Conservation (phyloP, 208 protist genomes). For the Trypanosoma boissoni region DNA sequence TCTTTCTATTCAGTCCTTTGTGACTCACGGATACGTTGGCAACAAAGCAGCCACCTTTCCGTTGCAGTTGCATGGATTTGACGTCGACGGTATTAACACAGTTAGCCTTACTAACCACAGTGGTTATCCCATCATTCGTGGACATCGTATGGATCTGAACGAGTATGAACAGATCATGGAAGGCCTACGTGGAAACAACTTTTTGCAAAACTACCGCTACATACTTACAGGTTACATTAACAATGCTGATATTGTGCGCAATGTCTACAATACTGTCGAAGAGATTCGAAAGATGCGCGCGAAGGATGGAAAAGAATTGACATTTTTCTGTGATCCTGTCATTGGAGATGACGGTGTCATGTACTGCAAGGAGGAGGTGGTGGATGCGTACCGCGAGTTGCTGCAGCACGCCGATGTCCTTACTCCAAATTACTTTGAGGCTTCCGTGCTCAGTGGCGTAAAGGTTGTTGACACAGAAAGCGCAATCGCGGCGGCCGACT, state of each 20-base stretch:
- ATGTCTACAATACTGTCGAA: constrained; percentile 52
- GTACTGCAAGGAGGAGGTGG: constrained; percentile 92
- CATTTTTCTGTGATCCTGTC: constrained; percentile 94
- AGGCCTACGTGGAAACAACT: constrained; percentile 84
- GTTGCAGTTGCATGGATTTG: constrained; percentile 93
- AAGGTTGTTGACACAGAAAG: constrained; percentile 53
- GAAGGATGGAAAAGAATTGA: constrained; percentile 32
- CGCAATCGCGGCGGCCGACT: constrained; percentile 62
- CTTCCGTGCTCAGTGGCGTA: constrained; percentile 69
- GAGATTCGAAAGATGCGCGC: constrained; percentile 58
- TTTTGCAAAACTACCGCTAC: constrained; percentile 81
- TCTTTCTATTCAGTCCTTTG: constrained; percentile 94
- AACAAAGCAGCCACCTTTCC: constrained; percentile 95
- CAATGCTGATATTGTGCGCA: constrained; percentile 70
- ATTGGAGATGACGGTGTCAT: constrained; percentile 93
- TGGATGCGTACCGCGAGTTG: constrained; percentile 87
- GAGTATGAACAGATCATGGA: constrained; percentile 81
- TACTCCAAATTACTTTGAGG: constrained; percentile 95
- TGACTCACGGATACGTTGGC: constrained; percentile 95
- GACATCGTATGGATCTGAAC: constrained; percentile 78
- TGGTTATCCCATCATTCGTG: constrained; percentile 89
- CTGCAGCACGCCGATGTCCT: constrained; percentile 73
- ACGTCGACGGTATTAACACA: constrained; percentile 94
- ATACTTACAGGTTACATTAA: constrained; percentile 95
- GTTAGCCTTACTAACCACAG: constrained; percentile 96